Percentiles rank a stretch among this genome's conserved stretches.
Conservation (phyloP, 331 rosid genomes). For the Rhamnella rubrinervis region DNA sequence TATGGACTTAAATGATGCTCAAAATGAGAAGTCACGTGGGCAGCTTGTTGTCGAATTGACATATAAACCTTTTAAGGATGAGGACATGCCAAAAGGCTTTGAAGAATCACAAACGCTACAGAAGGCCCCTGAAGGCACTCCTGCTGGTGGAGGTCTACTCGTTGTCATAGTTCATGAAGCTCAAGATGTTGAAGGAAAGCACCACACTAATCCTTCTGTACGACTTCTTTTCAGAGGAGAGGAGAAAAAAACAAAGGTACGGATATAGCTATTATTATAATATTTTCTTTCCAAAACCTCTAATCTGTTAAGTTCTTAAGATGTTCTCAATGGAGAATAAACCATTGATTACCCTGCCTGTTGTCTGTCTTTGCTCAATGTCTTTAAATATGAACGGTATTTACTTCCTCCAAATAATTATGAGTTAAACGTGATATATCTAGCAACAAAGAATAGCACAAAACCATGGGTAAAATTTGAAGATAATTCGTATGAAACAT, state of each 20-base stretch:
- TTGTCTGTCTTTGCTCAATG: too few species aligned
- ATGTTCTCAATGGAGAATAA: not conserved
- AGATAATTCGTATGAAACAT: too few species aligned
- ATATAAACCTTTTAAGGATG: constrained; percentile 74
- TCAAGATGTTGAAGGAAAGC: constrained; percentile 85
- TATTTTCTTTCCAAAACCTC: not conserved
- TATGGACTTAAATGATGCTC: constrained; percentile 61
- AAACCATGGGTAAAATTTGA: too few species aligned
- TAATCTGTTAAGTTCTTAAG: not conserved
- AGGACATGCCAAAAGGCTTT: constrained; percentile 50
- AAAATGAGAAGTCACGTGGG: constrained; percentile 76
- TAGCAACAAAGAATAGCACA: too few species aligned
- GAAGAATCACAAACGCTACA: constrained; percentile 32
- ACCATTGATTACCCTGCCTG: too few species aligned
- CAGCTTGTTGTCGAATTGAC: constrained; percentile 69
- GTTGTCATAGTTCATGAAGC: constrained; percentile 72
- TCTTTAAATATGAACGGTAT: too few species aligned
- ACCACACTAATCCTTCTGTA: constrained; percentile 76
- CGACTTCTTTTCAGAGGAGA: constrained; percentile 73
- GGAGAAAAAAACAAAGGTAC: constrained; percentile 81
- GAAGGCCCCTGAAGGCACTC: constrained; percentile 72
- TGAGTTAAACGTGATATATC: too few species aligned
- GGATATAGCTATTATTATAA: constrained; percentile 8
- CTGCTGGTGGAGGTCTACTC: constrained; percentile 77
- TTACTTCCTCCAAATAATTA: too few species aligned